Percentiles rank a stretch among this genome's conserved stretches.
phyloP scores from a whole-genome alignment of 495 filamentous ascomycete genomes.

The Delitschia confertaspora region DNA sequence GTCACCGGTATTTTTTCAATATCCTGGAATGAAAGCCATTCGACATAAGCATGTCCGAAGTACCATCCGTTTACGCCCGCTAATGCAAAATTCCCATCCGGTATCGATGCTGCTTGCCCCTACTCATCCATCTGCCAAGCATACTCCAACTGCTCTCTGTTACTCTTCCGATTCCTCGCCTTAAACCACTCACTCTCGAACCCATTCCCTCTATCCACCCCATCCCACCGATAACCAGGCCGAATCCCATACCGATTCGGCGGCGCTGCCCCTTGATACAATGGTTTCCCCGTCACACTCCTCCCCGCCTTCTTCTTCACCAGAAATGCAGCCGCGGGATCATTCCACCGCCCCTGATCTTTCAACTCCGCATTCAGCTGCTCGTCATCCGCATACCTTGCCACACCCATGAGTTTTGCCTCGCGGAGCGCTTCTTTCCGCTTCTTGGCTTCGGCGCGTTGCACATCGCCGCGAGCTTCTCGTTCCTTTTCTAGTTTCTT shows the following conservation, averaged over 20 bases:
- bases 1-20: no score
- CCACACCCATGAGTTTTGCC: slow-evolving; percentile 69
- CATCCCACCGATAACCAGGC: slow-evolving; percentile 93
- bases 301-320: slow-evolving; percentile 43
- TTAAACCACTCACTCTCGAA: slow-evolving; percentile 94
- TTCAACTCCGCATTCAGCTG: slow-evolving; percentile 76
- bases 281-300: slow-evolving; percentile 52
- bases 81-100: no score
- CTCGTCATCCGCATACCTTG: slow-evolving; percentile 69
- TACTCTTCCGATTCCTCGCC: slow-evolving; percentile 64
- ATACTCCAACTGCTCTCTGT: slow-evolving; percentile 73
- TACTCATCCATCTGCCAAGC: slow-evolving; percentile 92
- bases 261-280: slow-evolving; percentile 68
- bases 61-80: no score
- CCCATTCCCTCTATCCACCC: slow-evolving; percentile 87
- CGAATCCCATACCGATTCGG: slow-evolving; percentile 93
- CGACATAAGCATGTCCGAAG: no score
- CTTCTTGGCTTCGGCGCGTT: slow-evolving; percentile 50
- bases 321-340: slow-evolving; percentile 81
- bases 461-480: slow-evolving; percentile 74
- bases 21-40: no score
- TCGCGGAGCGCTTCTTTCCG: slow-evolving; percentile 58
- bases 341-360: slow-evolving; percentile 73
- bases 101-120: no score
- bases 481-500: slow-evolving; percentile 54